Evolutionary conservation across 2,329 filamentous ascomycete genomes (phyloP).

Genomic region (Cercospora sp.): DNA sequence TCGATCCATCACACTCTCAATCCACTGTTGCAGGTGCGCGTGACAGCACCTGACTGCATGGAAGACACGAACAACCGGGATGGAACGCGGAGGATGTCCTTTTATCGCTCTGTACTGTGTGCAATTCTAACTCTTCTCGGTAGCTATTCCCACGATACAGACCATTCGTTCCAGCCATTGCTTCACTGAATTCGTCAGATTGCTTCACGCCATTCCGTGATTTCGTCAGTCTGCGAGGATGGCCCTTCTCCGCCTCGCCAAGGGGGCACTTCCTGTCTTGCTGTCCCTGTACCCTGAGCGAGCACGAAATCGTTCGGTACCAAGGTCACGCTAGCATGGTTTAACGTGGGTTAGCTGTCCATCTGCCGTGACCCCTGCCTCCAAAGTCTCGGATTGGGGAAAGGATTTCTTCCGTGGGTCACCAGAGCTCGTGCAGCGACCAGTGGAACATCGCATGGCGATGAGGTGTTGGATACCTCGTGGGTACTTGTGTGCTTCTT

Average conservation of each 20-base stretch:
- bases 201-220: background rate
- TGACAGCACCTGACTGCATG: background rate
- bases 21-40: background rate
- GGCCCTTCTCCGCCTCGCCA: background rate
- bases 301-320: slow-evolving; percentile 2
- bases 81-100: background rate
- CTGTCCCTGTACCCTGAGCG: background rate
- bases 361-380: slow-evolving; percentile 1
- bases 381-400: background rate
- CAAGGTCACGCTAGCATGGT: background rate
- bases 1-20: background rate
- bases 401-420: background rate
- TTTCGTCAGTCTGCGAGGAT: background rate
- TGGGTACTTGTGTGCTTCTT: background rate
- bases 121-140: background rate
- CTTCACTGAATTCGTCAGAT: background rate
- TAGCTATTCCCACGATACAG: background rate
- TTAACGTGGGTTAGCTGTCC: background rate
- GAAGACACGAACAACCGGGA: background rate
- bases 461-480: background rate
- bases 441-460: background rate
- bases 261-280: background rate
- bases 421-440: background rate
- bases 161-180: background rate
- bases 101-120: background rate